Conservation (phyloP, 257 asterid genomes). For the Gentiana dahurica region DNA sequence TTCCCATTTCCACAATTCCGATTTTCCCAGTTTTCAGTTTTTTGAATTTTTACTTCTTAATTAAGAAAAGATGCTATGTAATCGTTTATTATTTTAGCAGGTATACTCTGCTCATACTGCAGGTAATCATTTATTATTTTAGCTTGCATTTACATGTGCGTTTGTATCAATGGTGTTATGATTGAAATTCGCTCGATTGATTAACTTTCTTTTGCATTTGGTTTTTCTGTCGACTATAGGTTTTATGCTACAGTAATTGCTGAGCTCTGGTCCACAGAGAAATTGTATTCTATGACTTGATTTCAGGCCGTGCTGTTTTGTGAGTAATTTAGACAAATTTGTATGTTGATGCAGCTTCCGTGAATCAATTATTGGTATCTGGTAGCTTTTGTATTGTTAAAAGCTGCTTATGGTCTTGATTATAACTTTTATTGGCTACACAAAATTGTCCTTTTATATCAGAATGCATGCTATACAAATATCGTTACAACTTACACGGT, state of each 20-base stretch:
- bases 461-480: background rate
- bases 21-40: no score
- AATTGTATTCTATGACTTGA: background rate
- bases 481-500: no score
- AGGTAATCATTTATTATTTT: constrained; percentile 20
- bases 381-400: background rate
- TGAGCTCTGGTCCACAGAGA: background rate
- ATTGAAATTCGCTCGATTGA: background rate
- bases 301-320: no score
- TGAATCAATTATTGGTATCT: background rate
- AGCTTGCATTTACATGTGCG: background rate
- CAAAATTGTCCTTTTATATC: background rate
- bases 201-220: background rate
- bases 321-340: background rate
- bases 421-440: background rate
- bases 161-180: background rate
- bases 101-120: constrained; percentile 12
- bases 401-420: no score
- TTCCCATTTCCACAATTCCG: no score
- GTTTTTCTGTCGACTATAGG: background rate
- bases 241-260: background rate
- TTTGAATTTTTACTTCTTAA: no score
- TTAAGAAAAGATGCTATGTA: no score
- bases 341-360: no score
- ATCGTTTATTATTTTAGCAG: background rate